phyloP scores from a whole-genome alignment of 2,329 filamentous ascomycete genomes.

The Nigrospora osmanthi region DNA sequence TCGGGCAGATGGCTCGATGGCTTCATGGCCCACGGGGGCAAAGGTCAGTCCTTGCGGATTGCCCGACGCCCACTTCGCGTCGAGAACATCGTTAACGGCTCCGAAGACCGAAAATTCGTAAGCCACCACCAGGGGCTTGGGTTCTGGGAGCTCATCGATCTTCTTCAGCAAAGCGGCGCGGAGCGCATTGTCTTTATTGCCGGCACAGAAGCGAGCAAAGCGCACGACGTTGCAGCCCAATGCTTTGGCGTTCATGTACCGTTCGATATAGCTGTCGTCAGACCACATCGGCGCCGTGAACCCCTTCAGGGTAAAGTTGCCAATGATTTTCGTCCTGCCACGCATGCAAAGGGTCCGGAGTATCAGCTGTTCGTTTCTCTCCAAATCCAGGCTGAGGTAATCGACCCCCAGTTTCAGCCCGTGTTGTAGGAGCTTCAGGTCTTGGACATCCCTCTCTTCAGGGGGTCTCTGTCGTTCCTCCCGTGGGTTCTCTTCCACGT shows the following conservation, averaged over 20 bases:
- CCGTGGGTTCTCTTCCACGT: conserved; percentile 42
- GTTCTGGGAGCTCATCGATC: conserved; percentile 34
- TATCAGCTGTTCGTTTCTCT: conserved; percentile 41
- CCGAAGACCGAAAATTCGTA: conserved; percentile 38
- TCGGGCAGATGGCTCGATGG: conserved; percentile 28
- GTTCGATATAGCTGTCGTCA: conserved; percentile 39
- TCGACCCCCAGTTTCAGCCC: conserved; percentile 60
- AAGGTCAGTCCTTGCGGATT: conserved; percentile 39
- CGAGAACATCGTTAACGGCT: conserved; percentile 15
- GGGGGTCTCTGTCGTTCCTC: conserved; percentile 28
- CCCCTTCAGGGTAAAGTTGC: conserved; percentile 41
- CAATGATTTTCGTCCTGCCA: conserved; percentile 54
- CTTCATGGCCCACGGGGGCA: conserved; percentile 41
- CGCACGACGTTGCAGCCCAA: conserved; percentile 56
- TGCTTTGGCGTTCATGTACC: conserved; percentile 44
- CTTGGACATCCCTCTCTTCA: conserved; percentile 33
- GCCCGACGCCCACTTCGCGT: neutral
- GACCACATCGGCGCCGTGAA: conserved; percentile 46
- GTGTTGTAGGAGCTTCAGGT: conserved; percentile 52
- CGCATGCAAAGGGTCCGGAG: conserved; percentile 40
- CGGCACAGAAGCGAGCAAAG: conserved; percentile 48
- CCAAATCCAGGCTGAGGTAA: conserved; percentile 56
- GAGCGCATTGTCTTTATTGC: conserved; percentile 42
- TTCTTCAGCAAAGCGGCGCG: conserved; percentile 43
- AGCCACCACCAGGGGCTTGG: conserved; percentile 40